Conservation (phyloP, 2,329 filamentous ascomycete genomes). For the Alternaria angustiovoidea region DNA sequence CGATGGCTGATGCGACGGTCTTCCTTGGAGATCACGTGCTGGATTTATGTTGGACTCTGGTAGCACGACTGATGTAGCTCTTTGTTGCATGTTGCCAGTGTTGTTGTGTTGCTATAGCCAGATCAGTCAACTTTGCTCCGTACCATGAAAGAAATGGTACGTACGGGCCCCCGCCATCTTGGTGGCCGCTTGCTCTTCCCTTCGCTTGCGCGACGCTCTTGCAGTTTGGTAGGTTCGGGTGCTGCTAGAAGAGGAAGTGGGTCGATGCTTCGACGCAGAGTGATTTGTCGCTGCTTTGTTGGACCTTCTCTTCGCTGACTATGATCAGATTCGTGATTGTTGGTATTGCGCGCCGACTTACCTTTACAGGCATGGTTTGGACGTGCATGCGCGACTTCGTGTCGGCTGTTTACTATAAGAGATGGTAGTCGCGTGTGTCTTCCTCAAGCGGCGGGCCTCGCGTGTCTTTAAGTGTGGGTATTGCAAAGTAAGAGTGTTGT, state of each 20-base stretch:
- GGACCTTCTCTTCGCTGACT: constrained; percentile 6
- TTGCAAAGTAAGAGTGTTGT: neutral
- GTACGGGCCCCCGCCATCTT: constrained; percentile 17
- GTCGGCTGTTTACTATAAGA: neutral
- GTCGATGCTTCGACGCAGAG: constrained; percentile 5
- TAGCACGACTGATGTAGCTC: neutral
- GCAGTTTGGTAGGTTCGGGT: neutral
- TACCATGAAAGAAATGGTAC: neutral
- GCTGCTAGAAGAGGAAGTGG: neutral
- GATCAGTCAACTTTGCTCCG: neutral
- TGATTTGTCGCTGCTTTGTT: constrained; percentile 7
- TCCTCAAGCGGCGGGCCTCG: neutral
- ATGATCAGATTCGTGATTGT: neutral
- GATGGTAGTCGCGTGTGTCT: neutral
- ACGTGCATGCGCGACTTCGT: neutral
- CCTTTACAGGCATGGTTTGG: constrained; percentile 11
- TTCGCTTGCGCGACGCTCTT: constrained; percentile 6
- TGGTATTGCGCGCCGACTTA: neutral
- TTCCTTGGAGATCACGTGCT: neutral
- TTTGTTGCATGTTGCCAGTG: neutral
- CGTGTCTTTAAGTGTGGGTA: neutral
- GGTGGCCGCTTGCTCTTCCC: constrained; percentile 12
- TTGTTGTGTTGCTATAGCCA: neutral
- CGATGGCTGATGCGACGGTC: neutral
- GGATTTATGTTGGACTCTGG: neutral